These are phyloP conservation scores for Beauveria brongniartii DNA, from an alignment of 2,329 filamentous ascomycete genomes.

Conservation along the genomic window DNA sequence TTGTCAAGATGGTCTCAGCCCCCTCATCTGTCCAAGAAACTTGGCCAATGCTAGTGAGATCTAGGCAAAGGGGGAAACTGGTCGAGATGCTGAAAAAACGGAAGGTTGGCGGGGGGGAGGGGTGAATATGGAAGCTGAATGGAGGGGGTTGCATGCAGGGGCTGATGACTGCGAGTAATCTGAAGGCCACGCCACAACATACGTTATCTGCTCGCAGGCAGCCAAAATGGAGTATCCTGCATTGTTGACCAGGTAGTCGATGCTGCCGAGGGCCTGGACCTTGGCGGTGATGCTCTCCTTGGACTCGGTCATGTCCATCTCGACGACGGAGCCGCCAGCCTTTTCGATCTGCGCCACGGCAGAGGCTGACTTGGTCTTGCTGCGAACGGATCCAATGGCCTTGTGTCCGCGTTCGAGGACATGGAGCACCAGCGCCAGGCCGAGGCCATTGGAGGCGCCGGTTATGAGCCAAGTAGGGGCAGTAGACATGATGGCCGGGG, in stretches of 20 bases:
- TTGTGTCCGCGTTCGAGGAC: conserved; percentile 35
- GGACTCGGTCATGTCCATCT: conserved; percentile 17
- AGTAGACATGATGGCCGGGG: background rate
- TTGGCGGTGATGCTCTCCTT: conserved; percentile 13
- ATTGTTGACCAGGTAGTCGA: conserved; percentile 47
- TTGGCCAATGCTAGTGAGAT: too few species aligned
- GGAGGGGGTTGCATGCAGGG: background rate
- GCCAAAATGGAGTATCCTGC: conserved; percentile 36
- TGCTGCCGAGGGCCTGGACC: conserved; percentile 19
- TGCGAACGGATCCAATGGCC: conserved; percentile 40
- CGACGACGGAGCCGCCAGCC: conserved; percentile 20
- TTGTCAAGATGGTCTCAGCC: too few species aligned
- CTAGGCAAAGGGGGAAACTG: too few species aligned
- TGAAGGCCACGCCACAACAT: background rate
- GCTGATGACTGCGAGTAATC: background rate
- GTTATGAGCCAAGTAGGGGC: conserved; percentile 37
- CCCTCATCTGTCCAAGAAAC: too few species aligned
- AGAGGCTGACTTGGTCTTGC: conserved; percentile 15
- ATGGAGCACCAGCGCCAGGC: conserved; percentile 33
- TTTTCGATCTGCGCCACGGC: conserved; percentile 13
- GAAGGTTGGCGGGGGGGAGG: too few species aligned
- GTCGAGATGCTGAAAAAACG: too few species aligned
- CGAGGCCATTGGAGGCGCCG: conserved; percentile 39
- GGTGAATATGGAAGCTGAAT: background rate
- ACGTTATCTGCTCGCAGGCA: conserved; percentile 28